These are phyloP conservation scores for Microsporum ferrugineum DNA, from an alignment of 2,329 filamentous ascomycete genomes.

Conservation along the genomic window DNA sequence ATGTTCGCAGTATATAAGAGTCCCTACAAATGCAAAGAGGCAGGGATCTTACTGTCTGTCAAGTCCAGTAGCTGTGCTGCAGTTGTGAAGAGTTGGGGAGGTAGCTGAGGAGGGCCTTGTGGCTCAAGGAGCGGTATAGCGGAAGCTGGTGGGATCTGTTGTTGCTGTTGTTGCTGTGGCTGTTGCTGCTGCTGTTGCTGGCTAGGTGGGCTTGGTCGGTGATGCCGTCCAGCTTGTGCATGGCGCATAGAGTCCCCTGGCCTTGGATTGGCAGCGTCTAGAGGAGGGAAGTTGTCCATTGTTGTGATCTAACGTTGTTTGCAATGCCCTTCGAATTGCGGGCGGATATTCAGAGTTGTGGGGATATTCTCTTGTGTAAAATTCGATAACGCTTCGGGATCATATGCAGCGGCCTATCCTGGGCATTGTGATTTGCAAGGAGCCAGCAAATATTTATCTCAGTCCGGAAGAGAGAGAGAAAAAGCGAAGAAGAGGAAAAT, in stretches of 20 bases:
- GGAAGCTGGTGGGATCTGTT: slow-evolving; percentile 3
- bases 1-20: not conserved
- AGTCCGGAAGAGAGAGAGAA: not conserved
- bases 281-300: slow-evolving; percentile 3
- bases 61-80: slow-evolving; percentile 90
- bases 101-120: slow-evolving; percentile 36
- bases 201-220: slow-evolving; percentile 7
- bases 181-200: slow-evolving; percentile 23
- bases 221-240: slow-evolving; percentile 2
- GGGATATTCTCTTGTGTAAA: not conserved
- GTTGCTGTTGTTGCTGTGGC: slow-evolving; percentile 9
- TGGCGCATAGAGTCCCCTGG: not conserved
- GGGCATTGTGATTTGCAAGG: not conserved
- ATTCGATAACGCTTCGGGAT: not conserved
- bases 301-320: not conserved
- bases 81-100: slow-evolving; percentile 95
- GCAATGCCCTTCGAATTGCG: not conserved
- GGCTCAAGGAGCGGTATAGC: slow-evolving; percentile 15
- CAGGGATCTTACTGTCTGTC: slow-evolving; percentile 65
- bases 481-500: not conserved
- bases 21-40: not conserved
- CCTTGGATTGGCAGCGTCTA: not conserved
- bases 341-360: not conserved
- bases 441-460: not conserved
- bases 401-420: not conserved